These are phyloP conservation scores for Fusarium sp. DNA, from an alignment of 2,329 filamentous ascomycete genomes.

Conservation along the genomic window DNA sequence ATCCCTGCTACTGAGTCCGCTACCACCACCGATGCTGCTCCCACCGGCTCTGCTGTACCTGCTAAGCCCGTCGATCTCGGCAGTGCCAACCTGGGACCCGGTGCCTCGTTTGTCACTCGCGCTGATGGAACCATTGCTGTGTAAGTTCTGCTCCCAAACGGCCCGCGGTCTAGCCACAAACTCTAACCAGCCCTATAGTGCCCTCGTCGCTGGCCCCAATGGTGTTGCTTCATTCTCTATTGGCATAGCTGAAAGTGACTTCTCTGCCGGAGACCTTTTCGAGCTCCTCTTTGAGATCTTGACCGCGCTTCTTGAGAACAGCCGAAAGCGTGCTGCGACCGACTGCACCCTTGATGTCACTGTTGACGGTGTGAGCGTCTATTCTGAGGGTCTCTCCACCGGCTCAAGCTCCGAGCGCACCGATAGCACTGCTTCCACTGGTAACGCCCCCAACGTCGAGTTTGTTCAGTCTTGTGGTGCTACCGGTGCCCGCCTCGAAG, in stretches of 20 bases:
- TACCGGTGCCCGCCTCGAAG: not conserved
- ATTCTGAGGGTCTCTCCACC: not conserved
- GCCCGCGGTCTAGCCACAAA: accelerated
- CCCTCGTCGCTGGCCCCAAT: not conserved
- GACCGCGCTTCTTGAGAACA: accelerated
- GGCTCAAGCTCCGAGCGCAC: not conserved
- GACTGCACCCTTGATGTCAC: conserved; percentile 6
- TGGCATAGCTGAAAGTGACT: accelerated
- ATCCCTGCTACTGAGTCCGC: not conserved
- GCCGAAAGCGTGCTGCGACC: conserved; percentile 7
- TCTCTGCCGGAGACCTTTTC: not conserved
- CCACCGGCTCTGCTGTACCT: not conserved
- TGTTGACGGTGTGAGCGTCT: not conserved
- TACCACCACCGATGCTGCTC: not conserved
- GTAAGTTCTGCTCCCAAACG: not conserved
- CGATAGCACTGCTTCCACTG: accelerated
- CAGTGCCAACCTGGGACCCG: not conserved
- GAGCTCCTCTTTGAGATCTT: not conserved
- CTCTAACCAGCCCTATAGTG: not conserved
- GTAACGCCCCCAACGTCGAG: not conserved
- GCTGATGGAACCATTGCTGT: not conserved
- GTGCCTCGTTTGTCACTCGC: not conserved
- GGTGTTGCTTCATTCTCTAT: not conserved
- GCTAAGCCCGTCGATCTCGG: not conserved
- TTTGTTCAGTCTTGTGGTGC: conserved; percentile 23